Conservation (phyloP, 2,329 filamentous ascomycete genomes). For the Aspergillus aculeatus region DNA sequence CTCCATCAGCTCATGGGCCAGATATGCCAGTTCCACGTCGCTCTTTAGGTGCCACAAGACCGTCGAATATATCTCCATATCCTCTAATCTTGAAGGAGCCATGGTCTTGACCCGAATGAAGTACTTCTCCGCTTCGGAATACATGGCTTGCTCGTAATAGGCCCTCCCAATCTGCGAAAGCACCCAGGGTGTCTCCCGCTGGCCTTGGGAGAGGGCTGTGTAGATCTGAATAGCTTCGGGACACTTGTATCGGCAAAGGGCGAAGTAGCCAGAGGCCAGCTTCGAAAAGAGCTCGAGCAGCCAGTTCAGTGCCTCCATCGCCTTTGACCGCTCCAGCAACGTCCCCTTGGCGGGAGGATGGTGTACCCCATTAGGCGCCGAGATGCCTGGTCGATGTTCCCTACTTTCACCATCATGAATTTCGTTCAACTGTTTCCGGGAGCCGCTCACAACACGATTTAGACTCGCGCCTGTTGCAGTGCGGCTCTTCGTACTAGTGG, state of each 20-base stretch:
- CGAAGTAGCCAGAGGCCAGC: slow-evolving; percentile 75
- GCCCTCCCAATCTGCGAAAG: slow-evolving; percentile 86
- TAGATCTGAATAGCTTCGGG: slow-evolving; percentile 74
- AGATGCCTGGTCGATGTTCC: slow-evolving; percentile 50
- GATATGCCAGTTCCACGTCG: slow-evolving; percentile 85
- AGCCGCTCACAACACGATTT: slow-evolving; percentile 85
- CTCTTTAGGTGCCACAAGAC: slow-evolving; percentile 98
- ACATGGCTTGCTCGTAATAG: slow-evolving; percentile 85
- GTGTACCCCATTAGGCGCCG: slow-evolving; percentile 27
- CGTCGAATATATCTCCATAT: slow-evolving; percentile 98
- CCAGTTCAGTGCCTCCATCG: slow-evolving; percentile 73
- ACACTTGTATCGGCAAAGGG: slow-evolving; percentile 75
- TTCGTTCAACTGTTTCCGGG: slow-evolving; percentile 64
- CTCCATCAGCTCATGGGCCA: slow-evolving; percentile 87
- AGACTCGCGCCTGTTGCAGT: slow-evolving; percentile 68
- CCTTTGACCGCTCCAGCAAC: slow-evolving; percentile 57
- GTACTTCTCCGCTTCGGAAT: slow-evolving; percentile 80
- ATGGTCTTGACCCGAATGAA: slow-evolving; percentile 77
- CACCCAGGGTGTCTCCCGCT: slow-evolving; percentile 92
- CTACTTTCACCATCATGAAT: slow-evolving; percentile 68
- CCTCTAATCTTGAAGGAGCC: slow-evolving; percentile 78
- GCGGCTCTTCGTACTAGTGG: slow-evolving; percentile 67
- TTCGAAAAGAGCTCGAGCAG: slow-evolving; percentile 79
- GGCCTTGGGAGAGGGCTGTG: slow-evolving; percentile 65
- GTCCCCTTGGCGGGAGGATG: slow-evolving; percentile 32